These are phyloP conservation scores for Trichoderma lentiforme DNA, from an alignment of 2,329 filamentous ascomycete species.

Conservation along the genomic window DNA sequence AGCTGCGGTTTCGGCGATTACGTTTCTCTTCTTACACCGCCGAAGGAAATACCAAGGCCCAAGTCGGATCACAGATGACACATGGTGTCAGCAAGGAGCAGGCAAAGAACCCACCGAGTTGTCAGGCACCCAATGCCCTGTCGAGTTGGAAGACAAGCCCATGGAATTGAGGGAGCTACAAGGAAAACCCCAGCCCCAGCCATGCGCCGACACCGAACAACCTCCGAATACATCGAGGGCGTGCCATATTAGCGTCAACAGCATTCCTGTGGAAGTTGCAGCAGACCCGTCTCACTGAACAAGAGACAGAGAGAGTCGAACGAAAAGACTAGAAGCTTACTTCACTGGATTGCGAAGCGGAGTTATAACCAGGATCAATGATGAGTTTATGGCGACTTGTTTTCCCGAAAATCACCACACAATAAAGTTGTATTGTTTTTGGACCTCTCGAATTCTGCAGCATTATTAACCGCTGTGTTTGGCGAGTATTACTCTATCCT, in stretches of 20 bases:
- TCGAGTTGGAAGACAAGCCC: slow-evolving; percentile 19
- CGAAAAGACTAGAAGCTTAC: background rate
- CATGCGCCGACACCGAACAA: background rate
- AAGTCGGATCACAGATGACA: slow-evolving; percentile 8
- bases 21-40: background rate
- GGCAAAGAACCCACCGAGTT: background rate
- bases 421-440: background rate
- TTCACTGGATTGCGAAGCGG: background rate
- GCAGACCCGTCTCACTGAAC: background rate
- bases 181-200: slow-evolving; percentile 5
- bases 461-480: background rate
- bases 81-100: slow-evolving; percentile 7
- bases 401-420: background rate
- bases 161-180: slow-evolving; percentile 18
- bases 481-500: background rate
- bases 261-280: slow-evolving; percentile 8
- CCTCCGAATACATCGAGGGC: background rate
- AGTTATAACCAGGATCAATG: background rate
- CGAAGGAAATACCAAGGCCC: background rate
- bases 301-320: background rate
- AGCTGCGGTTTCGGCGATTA: background rate
- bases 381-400: background rate
- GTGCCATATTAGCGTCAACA: slow-evolving; percentile 11
- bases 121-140: background rate
- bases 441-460: background rate